These are phyloP conservation scores for Conticribra weissflogii DNA, from an alignment of 108 stramenopile species.

Conservation along the genomic window DNA sequence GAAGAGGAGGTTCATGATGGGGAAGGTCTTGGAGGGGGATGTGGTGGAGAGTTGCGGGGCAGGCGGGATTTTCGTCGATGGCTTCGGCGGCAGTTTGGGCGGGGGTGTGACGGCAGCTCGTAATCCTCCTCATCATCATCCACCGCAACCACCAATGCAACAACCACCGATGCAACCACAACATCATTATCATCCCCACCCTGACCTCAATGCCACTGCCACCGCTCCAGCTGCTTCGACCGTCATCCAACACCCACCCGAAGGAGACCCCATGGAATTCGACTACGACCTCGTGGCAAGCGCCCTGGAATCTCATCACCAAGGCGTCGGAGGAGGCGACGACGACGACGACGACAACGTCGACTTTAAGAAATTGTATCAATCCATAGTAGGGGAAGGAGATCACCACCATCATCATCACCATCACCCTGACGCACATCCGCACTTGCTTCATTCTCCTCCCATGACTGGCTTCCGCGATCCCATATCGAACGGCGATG, in stretches of 20 bases:
- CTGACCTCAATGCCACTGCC: too few species aligned
- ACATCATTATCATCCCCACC: too few species aligned
- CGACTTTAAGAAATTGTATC: slow-evolving; percentile 14
- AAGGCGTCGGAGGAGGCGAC: too few species aligned
- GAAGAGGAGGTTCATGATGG: slow-evolving; percentile 78
- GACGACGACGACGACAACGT: slow-evolving; percentile 6
- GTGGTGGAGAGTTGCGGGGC: slow-evolving; percentile 43
- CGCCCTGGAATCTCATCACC: slow-evolving; percentile 8
- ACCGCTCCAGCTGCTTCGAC: too few species aligned
- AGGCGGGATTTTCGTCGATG: slow-evolving; percentile 83
- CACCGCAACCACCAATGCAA: background rate
- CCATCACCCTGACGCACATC: background rate
- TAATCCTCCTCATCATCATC: too few species aligned
- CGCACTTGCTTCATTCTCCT: background rate
- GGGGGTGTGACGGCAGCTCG: too few species aligned
- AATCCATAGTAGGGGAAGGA: slow-evolving; percentile 2
- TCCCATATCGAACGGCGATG: too few species aligned
- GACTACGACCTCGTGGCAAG: slow-evolving; percentile 13
- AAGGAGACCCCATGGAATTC: background rate
- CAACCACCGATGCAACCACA: background rate
- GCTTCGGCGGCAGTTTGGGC: too few species aligned
- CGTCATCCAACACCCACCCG: background rate
- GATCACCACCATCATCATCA: background rate
- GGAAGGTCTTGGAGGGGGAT: slow-evolving; percentile 66
- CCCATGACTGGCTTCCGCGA: too few species aligned